Conservation (phyloP, 805 yeast genomes). For the Myxozyma lipomycoides region DNA sequence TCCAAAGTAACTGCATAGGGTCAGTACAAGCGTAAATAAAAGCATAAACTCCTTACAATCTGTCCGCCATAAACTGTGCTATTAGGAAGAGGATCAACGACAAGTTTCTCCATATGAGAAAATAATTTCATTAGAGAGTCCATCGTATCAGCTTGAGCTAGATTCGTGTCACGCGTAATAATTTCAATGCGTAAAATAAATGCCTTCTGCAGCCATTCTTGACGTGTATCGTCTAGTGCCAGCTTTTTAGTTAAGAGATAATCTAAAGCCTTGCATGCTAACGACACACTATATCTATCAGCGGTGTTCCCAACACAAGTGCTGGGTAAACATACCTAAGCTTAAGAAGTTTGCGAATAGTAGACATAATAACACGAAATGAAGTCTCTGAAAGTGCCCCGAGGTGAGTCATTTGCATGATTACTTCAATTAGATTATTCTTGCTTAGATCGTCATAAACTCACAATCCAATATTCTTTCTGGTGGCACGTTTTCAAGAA, state of each 20-base stretch:
- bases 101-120: constrained; percentile 11
- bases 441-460: no score
- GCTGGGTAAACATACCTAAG: neutral
- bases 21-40: neutral
- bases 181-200: neutral
- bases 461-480: constrained; percentile 13
- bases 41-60: constrained; percentile 4
- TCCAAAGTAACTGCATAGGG: constrained; percentile 14
- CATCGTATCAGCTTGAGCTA: neutral
- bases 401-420: constrained; percentile 19
- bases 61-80: constrained; percentile 12
- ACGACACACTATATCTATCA: constrained; percentile 1
- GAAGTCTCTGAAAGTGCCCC: constrained; percentile 10
- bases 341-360: constrained; percentile 2
- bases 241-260: constrained; percentile 17
- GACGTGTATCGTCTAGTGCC: neutral
- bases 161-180: neutral
- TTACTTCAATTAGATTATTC: constrained; percentile 1
- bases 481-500: constrained; percentile 3
- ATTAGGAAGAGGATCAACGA: constrained; percentile 4
- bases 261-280: constrained; percentile 12
- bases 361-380: constrained; percentile 7
- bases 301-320: neutral
- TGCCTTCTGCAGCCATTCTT: constrained; percentile 10
- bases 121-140: constrained; percentile 4